Conservation (phyloP, 179 eudicot genomes). For the Silene vulgaris region DNA sequence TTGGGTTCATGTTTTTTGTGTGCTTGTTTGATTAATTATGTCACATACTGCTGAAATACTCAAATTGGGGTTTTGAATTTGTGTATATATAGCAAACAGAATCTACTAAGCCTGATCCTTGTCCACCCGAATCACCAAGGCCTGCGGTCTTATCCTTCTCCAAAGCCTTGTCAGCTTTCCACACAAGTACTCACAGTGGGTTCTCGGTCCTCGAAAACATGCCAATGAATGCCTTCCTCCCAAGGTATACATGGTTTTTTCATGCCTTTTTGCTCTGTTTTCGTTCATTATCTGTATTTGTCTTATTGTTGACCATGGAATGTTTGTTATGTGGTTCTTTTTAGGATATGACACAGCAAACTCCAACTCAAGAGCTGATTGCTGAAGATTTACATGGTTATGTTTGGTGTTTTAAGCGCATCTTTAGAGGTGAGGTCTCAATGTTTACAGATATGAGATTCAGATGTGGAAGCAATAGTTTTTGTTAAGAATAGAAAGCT, state of each 20-base stretch:
- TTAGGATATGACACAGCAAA: constrained; percentile 58
- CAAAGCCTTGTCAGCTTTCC: constrained; percentile 52
- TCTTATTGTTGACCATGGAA: neutral
- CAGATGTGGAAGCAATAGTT: neutral
- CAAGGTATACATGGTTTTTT: constrained; percentile 34
- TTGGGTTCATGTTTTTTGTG: too few species aligned
- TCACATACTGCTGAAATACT: too few species aligned
- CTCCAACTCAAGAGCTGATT: constrained; percentile 56
- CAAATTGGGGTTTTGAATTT: too few species aligned
- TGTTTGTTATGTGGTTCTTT: neutral
- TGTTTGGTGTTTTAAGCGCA: constrained; percentile 61
- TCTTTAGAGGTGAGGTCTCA: constrained; percentile 39
- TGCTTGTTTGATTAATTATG: too few species aligned
- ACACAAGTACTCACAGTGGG: constrained; percentile 61
- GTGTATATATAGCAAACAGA: too few species aligned
- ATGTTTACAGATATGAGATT: neutral
- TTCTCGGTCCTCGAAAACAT: constrained; percentile 58
- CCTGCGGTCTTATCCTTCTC: constrained; percentile 38
- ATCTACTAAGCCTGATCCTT: too few species aligned
- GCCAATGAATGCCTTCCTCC: constrained; percentile 72
- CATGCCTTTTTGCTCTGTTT: neutral
- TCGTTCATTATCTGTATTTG: neutral
- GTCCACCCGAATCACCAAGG: constrained; percentile 26
- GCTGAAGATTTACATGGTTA: constrained; percentile 60
- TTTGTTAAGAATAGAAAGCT: neutral